Base-by-base conservation (phyloP, 2,329 filamentous ascomycete genomes). In the Hypomyces rosellus region DNA sequence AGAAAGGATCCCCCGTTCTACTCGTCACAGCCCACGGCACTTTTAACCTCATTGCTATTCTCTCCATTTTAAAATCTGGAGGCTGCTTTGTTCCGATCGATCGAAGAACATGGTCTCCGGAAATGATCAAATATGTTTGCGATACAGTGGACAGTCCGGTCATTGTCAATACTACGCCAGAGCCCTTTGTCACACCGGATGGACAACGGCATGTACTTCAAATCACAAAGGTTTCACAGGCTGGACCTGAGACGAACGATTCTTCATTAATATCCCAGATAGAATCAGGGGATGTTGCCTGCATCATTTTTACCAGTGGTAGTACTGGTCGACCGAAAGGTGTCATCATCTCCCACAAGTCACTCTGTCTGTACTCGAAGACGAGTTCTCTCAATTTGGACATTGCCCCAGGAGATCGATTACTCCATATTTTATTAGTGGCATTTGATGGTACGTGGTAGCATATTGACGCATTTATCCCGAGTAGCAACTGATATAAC, bases 51-150 rank as follows among this genome's bases (percentile, higher is more conserved):
- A 22, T 52, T 3, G 50, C 50, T 0, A 52, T 52, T 13, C 37
- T 52, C 11, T n/a, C 41, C 3, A 49, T 52, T 13, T 30, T 52
- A 5, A 52, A 52, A 34, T 34, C 46, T 16, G 50, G 50, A 9
- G 50, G 34, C 20, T 49, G 40, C 13, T 49, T 49, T 45, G 46
- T 52, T 34, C 50, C 50, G 8, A 49, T 52, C 13, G 50, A 52
- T 34, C 34, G 49, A 15, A 48, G 42, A 8, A 15, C 20, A 20
- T 51, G 49, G 49, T 48, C 49, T 8, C 20, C 25, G 5, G 49
- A 51, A 12, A 51, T 39, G 39, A 43, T 51, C 5, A 15, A 38
- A 3, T 38, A 51, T 15, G 49, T 48, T 3, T 51, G 42, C 14
- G 25, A 25, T 22, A 38, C 38, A 4, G 49, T 48, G 34, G 37